Base-by-base conservation (phyloP, 208 protist genomes). In the Leishmania tropica region DNA sequence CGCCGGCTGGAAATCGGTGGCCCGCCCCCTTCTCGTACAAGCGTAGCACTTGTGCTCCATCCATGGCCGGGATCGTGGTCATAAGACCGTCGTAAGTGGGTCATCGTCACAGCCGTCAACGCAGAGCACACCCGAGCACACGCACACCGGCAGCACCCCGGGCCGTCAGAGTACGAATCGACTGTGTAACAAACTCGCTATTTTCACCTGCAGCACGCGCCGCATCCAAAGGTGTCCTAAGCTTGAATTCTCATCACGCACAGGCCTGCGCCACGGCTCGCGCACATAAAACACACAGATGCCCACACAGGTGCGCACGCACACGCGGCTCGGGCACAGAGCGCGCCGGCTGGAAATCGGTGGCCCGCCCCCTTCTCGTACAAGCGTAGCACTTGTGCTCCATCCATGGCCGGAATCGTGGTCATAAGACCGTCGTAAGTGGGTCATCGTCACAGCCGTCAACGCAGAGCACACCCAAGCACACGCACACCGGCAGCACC, bases 221-320 rank as follows among this genome's bases (percentile, higher is more conserved):
- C 81, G 76, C 86, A 89, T 89, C 86, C 86, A 89, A 89, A 87
- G 86, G 86, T 89, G 86, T 89, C 86, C 86, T 89, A 89, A 88
- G 80, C 87, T 87, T 88, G 87, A 60, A 84, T 64, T 87, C 68
- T 88, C 81, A 88, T 88, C 83, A 90, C 56, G 58, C 40, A 60
- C 47, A 60, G 21, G 40, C 31, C 51, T 54, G 51, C 51, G 28
- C 0, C 40, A 45, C 40, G 19, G 40, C 40, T 8, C 40, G 17
- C 67, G 0, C 67, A 72, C 58, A 5, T 11, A n/a, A 47, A 0
- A 47, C 45, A 47, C 45, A 47, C 45, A 47, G 5, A 0, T 11
- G 53, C 53, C 7, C 53, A 56, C 53, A 56, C 53, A 21, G 17
- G 53, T 1, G 1, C 62, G 21, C 19, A 8, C 68, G 24, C 42